These are phyloP conservation scores for Dothidotthia symphoricarpi DNA, from an alignment of 2,329 filamentous ascomycete species.

Conservation along the genomic window DNA sequence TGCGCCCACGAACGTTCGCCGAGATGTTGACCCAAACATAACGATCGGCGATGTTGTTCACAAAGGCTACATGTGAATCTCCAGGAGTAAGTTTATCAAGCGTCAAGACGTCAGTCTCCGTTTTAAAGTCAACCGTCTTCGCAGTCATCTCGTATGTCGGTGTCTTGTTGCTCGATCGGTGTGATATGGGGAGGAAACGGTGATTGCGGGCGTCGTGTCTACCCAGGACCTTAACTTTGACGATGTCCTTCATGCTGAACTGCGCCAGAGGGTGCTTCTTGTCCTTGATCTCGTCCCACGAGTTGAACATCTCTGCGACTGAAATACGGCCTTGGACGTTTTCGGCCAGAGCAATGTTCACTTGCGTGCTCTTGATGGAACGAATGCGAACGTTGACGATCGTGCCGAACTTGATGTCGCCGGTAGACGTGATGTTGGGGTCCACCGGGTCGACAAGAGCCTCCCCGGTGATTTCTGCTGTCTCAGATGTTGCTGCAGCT, in stretches of 20 bases:
- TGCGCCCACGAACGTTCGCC: slow-evolving; percentile 79
- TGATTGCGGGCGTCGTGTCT: slow-evolving; percentile 88
- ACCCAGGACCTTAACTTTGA: slow-evolving; percentile 77
- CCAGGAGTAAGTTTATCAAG: slow-evolving; percentile 72
- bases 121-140: slow-evolving; percentile 60
- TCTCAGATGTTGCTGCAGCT: slow-evolving; percentile 30
- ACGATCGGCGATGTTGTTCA: slow-evolving; percentile 82
- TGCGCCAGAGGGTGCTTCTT: slow-evolving; percentile 74
- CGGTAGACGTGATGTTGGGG: slow-evolving; percentile 59
- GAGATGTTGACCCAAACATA: slow-evolving; percentile 89
- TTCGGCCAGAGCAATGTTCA: slow-evolving; percentile 86
- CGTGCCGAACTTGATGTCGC: slow-evolving; percentile 72
- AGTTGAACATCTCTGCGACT: slow-evolving; percentile 84
- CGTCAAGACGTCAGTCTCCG: slow-evolving; percentile 62
- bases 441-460: slow-evolving; percentile 64
- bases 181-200: slow-evolving; percentile 86
- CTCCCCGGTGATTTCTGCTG: slow-evolving; percentile 33
- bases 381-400: slow-evolving; percentile 73
- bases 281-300: slow-evolving; percentile 81
- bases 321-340: slow-evolving; percentile 91
- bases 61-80: slow-evolving; percentile 73
- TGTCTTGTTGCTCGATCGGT: slow-evolving; percentile 70
- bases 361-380: slow-evolving; percentile 86
- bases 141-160: slow-evolving; percentile 82
- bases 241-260: slow-evolving; percentile 68